A percentile compares a stretch with the other conserved stretches of the same genome.
These are phyloP conservation scores for Pelargonium cotyledonis DNA, from an alignment of 441 rosid genomes.

Conservation along the genomic window DNA sequence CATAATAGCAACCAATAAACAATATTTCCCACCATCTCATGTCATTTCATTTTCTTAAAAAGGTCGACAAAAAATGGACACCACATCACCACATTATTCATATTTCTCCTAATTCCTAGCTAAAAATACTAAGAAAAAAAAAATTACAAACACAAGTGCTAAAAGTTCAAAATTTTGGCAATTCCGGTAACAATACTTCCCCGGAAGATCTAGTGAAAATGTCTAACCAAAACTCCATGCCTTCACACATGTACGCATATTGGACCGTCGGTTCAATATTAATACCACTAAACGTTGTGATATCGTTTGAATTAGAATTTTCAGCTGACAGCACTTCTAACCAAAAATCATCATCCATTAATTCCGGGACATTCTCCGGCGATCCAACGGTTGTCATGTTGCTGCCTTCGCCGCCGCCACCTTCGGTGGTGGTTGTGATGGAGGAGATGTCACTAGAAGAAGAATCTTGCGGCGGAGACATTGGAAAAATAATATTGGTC, in stretches of 20 bases:
- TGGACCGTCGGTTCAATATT: constrained; percentile 5
- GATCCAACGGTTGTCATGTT: background rate
- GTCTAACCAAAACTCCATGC: constrained; percentile 28
- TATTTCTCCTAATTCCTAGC: background rate
- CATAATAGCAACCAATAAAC: background rate
- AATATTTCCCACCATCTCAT: background rate
- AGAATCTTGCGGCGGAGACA: background rate
- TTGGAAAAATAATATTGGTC: background rate
- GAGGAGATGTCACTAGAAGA: constrained; percentile 1
- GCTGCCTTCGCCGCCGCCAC: background rate
- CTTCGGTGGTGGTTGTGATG: constrained; percentile 18
- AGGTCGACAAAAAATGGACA: background rate
- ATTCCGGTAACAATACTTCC: background rate
- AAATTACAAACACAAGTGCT: background rate
- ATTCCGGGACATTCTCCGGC: background rate
- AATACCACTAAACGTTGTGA: too few species aligned
- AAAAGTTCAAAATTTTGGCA: background rate
- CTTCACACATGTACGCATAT: constrained; percentile 7
- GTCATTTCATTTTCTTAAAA: background rate
- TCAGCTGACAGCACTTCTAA: constrained; percentile 25
- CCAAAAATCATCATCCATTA: constrained; percentile 38
- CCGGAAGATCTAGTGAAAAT: constrained; percentile 10
- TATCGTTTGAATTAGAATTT: background rate
- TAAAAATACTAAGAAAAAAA: background rate
- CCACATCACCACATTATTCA: background rate